Evolutionary conservation across 805 yeast species (phyloP), one percentile per base, ranked within the genome.

Genomic region (Saturnispora halmiae): DNA sequence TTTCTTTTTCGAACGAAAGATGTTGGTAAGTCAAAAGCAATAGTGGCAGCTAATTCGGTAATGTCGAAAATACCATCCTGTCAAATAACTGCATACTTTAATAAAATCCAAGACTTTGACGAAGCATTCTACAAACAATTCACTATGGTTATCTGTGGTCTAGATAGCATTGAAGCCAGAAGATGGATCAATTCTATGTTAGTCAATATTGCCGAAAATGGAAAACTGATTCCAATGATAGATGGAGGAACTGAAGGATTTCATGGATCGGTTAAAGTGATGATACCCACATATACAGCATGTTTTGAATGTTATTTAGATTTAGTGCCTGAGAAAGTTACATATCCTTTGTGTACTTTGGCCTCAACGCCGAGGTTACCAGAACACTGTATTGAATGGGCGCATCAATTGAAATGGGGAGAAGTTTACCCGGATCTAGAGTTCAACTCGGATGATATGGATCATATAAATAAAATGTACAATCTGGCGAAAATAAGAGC

Each of bases 201-300:
- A 21, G 75, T 83, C 2, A 67, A 75, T 8, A 52, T 88, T 47
- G 86, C 83, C 4, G 77, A 58, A 0, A 34, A 48, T 21, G 69
- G 73, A 2, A 64, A 66, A 37, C 70, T 70, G 11, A 75, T 77
- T 34, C 86, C 87, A 0, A 58, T 90, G 55, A 76, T 92, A 13
- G 98, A 90, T 56, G 96, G 96, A 4, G 98, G 96, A 3, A 82
- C 95, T 0, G 97, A 90, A 55, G 96, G 96, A 0, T 81, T 90
- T 54, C 73, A 82, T 48, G 98, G 98, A 3, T 95, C 90, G 53
- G 73, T 87, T 11, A 77, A 95, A 52, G 81, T 86, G 11, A 86
- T 90, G 29, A 61, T 87, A 14, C 97, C 98, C 1, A 77, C 85
- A 0, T 60, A 86, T 24, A 76, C 90, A 0, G 82, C 96, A 0